Evolutionary conservation across 306 rosid genomes (phyloP).

Genomic region (Prunus armeniaca): DNA sequence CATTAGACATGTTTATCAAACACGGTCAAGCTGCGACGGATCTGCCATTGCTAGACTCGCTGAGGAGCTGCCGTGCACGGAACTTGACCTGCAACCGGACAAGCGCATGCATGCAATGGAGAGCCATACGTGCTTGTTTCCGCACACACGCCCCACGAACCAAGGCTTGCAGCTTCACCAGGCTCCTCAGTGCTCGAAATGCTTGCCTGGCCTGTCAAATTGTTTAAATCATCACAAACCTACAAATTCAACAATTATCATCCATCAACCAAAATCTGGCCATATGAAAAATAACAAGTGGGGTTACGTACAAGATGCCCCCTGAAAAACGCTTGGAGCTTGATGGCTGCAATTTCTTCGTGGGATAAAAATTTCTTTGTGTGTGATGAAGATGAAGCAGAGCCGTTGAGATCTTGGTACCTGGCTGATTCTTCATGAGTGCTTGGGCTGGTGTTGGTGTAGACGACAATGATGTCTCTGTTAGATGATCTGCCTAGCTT

Average conservation of each 20-base stretch:
- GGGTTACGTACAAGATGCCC: slow-evolving; percentile 70
- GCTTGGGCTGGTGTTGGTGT: slow-evolving; percentile 22
- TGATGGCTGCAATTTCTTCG: slow-evolving; percentile 58
- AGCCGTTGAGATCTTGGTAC: slow-evolving; percentile 4
- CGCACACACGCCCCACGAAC: slow-evolving; percentile 63
- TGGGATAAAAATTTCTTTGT: not conserved
- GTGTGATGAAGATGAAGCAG: not conserved
- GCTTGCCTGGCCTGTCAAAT: slow-evolving; percentile 72
- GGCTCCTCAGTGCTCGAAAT: slow-evolving; percentile 56
- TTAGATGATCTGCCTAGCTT: slow-evolving; percentile 40
- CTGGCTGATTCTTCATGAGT: slow-evolving; percentile 21
- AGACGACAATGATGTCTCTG: slow-evolving; percentile 31
- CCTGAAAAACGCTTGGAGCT: slow-evolving; percentile 78
- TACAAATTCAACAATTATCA: not conserved
- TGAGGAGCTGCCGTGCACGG: slow-evolving; percentile 66
- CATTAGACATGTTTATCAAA: not conserved
- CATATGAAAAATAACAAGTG: not conserved
- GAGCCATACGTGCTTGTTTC: slow-evolving; percentile 66
- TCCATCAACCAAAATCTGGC: not conserved
- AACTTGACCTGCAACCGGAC: slow-evolving; percentile 69
- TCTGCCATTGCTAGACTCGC: not conserved
- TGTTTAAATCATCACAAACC: not conserved
- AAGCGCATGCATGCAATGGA: slow-evolving; percentile 74
- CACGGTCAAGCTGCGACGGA: not conserved
- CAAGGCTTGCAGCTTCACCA: slow-evolving; percentile 89